Base-by-base conservation (phyloP, 805 yeast species). In the Candida insectorum region DNA sequence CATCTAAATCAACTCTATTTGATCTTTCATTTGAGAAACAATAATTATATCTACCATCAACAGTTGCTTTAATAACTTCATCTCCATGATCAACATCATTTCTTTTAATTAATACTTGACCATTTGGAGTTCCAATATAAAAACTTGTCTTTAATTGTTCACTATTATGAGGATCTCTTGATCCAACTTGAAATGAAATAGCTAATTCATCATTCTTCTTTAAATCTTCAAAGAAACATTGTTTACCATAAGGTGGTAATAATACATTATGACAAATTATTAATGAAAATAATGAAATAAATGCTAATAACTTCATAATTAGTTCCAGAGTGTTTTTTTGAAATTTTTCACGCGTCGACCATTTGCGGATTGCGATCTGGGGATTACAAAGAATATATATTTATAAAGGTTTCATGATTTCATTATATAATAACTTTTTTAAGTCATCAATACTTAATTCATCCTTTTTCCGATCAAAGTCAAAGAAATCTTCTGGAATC, bases 11-110 rank as follows among this genome's bases (percentile, higher is more conserved):
- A 26, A 73, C 76, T 29, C 80, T 56, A 14, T 76, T 68, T 5
- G 85, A 70, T 49, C 76, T 79, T 59, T 88, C 96, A 60, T 93
- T 91, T 47, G 91, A 78, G 70, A 91, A 91, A 64, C 98, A 91
- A 70, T 85, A 93, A 44, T 77, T 73, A 65, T 78, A 84, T 54
- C 81, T 83, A 34, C 97, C 97, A 36, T 62, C 58, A 40, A 70
- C 61, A 33, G 73, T 66, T 31, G 94, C 91, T 39, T 69, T 75
- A 40, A 85, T 60, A 11, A 79, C 68, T 40, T 77, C 77, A 42
- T 86, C 95, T 26, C 95, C 97, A 53, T 88, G 95, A 16, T 93
- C 79, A 10, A 75, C 76, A 38, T 70, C 80, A 27, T 58, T 58
- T 50, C 71, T 60, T 36, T 73, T 63, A 45, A 69, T 65, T 16